Conservation (phyloP, 2,329 filamentous ascomycete genomes). For the Magnaporthiopsis rhizophila region DNA sequence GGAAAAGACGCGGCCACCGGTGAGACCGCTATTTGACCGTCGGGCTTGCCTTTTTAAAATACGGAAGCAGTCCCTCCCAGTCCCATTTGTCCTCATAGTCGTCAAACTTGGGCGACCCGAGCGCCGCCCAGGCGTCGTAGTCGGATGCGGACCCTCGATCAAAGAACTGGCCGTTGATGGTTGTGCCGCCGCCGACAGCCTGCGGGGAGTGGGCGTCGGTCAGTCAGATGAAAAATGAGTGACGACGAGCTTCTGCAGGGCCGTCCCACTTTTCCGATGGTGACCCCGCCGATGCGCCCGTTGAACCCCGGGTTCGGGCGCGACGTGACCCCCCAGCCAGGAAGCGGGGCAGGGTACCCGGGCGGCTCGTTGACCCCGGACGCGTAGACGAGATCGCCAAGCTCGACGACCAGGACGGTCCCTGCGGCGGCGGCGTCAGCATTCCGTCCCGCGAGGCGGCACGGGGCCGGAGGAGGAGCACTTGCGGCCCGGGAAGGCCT, state of each 20-base stretch:
- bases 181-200: conserved; percentile 2
- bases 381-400: conserved; percentile 6
- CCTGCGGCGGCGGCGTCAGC: conserved; percentile 4
- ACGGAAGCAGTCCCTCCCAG: conserved; percentile 4
- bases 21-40: too few relatives aligned
- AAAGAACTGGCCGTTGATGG: conserved; percentile 6
- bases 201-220: not conserved
- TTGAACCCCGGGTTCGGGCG: not conserved
- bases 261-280: not conserved
- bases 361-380: conserved; percentile 1
- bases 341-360: not conserved
- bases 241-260: not conserved
- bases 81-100: conserved; percentile 3
- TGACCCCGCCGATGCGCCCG: not conserved
- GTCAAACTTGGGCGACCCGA: conserved; percentile 40
- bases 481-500: conserved; percentile 23
- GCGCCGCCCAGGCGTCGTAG: conserved; percentile 17
- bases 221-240: not conserved
- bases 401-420: not conserved
- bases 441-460: not conserved
- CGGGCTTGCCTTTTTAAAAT: conserved; percentile 5
- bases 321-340: not conserved
- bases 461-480: not conserved
- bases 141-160: conserved; percentile 2
- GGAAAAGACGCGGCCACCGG: too few relatives aligned